These are phyloP conservation scores for Hypoxylon sp. DNA, from an alignment of 2,329 filamentous ascomycete species.

Conservation along the genomic window DNA sequence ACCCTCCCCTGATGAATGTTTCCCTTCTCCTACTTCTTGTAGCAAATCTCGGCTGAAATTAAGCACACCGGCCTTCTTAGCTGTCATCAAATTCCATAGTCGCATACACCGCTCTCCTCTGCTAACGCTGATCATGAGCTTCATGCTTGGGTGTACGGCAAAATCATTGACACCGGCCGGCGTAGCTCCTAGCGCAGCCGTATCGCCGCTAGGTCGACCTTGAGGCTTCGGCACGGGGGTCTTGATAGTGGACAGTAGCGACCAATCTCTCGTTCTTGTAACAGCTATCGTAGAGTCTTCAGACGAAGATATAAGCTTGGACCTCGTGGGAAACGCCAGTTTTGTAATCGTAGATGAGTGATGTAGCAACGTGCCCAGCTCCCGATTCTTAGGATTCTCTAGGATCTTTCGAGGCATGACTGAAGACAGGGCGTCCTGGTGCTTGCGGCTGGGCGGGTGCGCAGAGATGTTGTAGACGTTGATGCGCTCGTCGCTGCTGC, in stretches of 20 bases:
- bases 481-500: conserved; percentile 92
- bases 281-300: conserved; percentile 95
- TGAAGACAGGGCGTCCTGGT: conserved; percentile 73
- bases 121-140: conserved; percentile 93
- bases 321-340: conserved; percentile 85
- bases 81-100: conserved; percentile 96
- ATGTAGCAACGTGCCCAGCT: conserved; percentile 88
- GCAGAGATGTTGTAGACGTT: conserved; percentile 93
- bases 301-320: conserved; percentile 87
- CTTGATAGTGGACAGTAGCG: conserved; percentile 87
- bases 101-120: conserved; percentile 93
- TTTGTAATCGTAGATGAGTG: conserved; percentile 86
- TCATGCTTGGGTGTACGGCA: conserved; percentile 95
- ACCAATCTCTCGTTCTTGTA: conserved; percentile 90
- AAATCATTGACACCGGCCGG: conserved; percentile 95
- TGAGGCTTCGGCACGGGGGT: conserved; percentile 85
- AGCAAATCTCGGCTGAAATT: conserved; percentile 84
- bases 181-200: conserved; percentile 82
- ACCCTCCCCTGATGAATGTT: conserved; percentile 85
- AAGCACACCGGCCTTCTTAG: conserved; percentile 93
- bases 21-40: conserved; percentile 80
- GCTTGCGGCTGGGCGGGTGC: conserved; percentile 71
- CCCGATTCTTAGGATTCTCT: conserved; percentile 88
- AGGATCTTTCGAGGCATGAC: conserved; percentile 80
- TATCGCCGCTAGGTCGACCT: conserved; percentile 90